Evolutionary conservation across 495 filamentous ascomycete genomes (phyloP).

Genomic region (Penicillium simplicissimum): DNA sequence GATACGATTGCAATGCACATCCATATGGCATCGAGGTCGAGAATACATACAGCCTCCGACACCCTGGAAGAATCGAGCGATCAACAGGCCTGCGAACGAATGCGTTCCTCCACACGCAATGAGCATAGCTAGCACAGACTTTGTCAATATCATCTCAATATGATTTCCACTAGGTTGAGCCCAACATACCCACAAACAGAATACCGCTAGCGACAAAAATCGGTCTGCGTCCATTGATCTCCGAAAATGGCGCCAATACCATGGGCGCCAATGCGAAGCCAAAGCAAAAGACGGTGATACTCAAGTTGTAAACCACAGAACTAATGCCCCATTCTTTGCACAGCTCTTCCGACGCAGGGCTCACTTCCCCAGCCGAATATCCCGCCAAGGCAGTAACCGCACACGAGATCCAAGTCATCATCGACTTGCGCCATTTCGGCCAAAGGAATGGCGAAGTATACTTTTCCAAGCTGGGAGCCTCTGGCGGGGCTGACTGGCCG

Average conservation of each 20-base stretch:
- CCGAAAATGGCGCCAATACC: conserved; percentile 86
- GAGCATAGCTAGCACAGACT: conserved; percentile 55
- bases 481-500: conserved; percentile 46
- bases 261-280: conserved; percentile 89
- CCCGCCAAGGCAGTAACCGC: conserved; percentile 74
- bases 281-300: conserved; percentile 78
- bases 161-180: not conserved
- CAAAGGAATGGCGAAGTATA: conserved; percentile 75
- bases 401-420: conserved; percentile 76
- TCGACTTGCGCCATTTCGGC: conserved; percentile 65
- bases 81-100: conserved; percentile 69
- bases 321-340: conserved; percentile 62
- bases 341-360: conserved; percentile 64
- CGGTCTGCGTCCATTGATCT: conserved; percentile 80
- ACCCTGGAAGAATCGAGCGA: conserved; percentile 76
- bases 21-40: not conserved
- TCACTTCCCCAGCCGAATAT: conserved; percentile 81
- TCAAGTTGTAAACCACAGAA: conserved; percentile 65
- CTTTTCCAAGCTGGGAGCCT: conserved; percentile 62
- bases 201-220: conserved; percentile 76
- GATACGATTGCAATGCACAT: not conserved
- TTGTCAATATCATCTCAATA: conserved; percentile 6
- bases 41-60: conserved; percentile 58
- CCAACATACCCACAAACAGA: conserved; percentile 55
- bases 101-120: conserved; percentile 75